These are phyloP conservation scores for Tirmania nivea DNA, from an alignment of 495 filamentous ascomycete species.

Conservation along the genomic window DNA sequence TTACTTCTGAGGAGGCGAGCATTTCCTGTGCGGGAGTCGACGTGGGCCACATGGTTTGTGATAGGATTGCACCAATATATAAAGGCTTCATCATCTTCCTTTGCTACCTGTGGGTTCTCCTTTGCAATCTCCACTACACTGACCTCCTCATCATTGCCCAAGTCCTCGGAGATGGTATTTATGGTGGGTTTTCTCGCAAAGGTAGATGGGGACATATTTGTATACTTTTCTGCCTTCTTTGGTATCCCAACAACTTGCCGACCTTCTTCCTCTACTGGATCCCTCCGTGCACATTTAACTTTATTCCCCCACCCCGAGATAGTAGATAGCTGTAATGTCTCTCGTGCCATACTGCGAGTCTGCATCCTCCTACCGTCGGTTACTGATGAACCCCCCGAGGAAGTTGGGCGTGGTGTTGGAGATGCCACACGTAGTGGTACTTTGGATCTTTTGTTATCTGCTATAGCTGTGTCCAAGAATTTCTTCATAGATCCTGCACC, in stretches of 20 bases:
- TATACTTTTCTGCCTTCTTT: constrained; percentile 1
- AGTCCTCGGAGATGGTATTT: constrained; percentile 5
- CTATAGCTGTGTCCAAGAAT: too few species aligned
- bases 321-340: too few species aligned
- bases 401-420: too few species aligned
- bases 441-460: too few species aligned
- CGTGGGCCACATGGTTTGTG: constrained; percentile 9
- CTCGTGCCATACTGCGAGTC: too few species aligned
- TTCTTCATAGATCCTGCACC: too few species aligned
- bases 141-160: constrained; percentile 4
- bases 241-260: neutral
- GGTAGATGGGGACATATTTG: neutral
- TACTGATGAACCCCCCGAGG: too few species aligned
- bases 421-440: too few species aligned
- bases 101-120: constrained; percentile 7
- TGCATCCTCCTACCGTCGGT: too few species aligned
- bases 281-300: constrained; percentile 9
- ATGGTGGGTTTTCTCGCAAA: neutral
- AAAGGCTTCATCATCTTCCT: neutral
- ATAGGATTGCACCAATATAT: constrained; percentile 6
- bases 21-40: constrained; percentile 3
- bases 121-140: constrained; percentile 1
- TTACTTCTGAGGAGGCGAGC: neutral
- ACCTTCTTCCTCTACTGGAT: constrained; percentile 11
- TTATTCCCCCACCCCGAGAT: constrained; percentile 2